Conservation (phyloP, 1,284 basidiomycete genomes). For the Omphalotus olearius region DNA sequence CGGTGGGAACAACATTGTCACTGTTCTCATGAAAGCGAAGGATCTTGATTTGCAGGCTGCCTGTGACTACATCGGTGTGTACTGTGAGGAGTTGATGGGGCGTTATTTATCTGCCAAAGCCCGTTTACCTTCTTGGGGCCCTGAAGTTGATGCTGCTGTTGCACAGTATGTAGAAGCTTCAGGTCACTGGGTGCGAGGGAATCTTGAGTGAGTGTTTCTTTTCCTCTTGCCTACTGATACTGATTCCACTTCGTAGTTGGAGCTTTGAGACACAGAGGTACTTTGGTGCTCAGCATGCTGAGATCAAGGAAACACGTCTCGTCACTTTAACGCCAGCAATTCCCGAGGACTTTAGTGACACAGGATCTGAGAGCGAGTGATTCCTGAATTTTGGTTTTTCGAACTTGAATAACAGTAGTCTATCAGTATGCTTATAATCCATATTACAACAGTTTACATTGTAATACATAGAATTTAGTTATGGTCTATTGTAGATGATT, state of each 20-base stretch:
- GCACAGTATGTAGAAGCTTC: slow-evolving; percentile 41
- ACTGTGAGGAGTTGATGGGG: slow-evolving; percentile 48
- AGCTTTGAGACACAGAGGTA: slow-evolving; percentile 57
- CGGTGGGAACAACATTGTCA: slow-evolving; percentile 61
- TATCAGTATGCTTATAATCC: too few relatives aligned
- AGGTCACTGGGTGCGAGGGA: slow-evolving; percentile 47
- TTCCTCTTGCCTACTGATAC: slow-evolving; percentile 7
- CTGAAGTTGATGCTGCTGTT: slow-evolving; percentile 43
- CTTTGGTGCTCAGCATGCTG: slow-evolving; percentile 43
- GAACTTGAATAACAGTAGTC: too few relatives aligned
- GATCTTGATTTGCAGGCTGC: slow-evolving; percentile 52
- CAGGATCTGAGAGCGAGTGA: slow-evolving; percentile 34
- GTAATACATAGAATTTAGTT: background rate
- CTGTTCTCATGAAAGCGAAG: slow-evolving; percentile 58
- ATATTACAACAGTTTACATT: too few relatives aligned
- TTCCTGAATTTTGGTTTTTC: background rate
- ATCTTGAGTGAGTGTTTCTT: slow-evolving; percentile 34
- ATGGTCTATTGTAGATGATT: background rate
- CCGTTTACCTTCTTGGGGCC: slow-evolving; percentile 45
- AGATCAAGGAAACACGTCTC: slow-evolving; percentile 32
- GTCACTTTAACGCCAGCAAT: background rate
- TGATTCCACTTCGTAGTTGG: slow-evolving; percentile 35
- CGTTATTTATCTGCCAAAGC: slow-evolving; percentile 43
- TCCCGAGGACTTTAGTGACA: slow-evolving; percentile 28
- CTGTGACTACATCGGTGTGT: slow-evolving; percentile 49